Evolutionary conservation across 1,284 basidiomycete genomes (phyloP).

Genomic region (Veloporphyrellus conicus): DNA sequence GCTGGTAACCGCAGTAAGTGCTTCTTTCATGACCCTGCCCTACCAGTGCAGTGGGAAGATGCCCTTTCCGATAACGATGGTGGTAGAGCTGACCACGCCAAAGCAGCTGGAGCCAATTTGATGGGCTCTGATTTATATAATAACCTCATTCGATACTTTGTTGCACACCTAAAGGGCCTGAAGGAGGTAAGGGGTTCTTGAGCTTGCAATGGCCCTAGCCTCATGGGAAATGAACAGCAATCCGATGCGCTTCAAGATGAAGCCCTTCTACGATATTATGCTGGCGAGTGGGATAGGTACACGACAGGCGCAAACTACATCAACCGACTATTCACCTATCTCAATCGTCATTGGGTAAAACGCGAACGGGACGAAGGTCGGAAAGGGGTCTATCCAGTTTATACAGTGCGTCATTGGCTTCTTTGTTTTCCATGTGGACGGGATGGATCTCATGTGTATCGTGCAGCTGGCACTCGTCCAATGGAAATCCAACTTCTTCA

Average conservation of each 20-base stretch:
- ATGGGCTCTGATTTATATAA: slow-evolving; percentile 95
- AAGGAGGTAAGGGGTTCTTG: slow-evolving; percentile 49
- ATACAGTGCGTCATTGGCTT: slow-evolving; percentile 69
- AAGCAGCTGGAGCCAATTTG: slow-evolving; percentile 82
- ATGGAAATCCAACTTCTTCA: slow-evolving; percentile 93
- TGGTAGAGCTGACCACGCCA: slow-evolving; percentile 16
- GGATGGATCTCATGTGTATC: slow-evolving; percentile 6
- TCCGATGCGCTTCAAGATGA: slow-evolving; percentile 82
- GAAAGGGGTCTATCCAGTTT: slow-evolving; percentile 92
- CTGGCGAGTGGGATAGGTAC: slow-evolving; percentile 92
- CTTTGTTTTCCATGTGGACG: neutral
- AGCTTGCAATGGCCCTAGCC: slow-evolving; percentile 5
- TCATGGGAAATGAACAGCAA: slow-evolving; percentile 44
- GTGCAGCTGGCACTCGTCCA: slow-evolving; percentile 86
- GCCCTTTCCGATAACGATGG: slow-evolving; percentile 19
- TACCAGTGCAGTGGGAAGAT: slow-evolving; percentile 15
- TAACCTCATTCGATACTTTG: slow-evolving; percentile 82
- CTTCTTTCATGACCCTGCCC: slow-evolving; percentile 5
- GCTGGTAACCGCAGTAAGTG: slow-evolving; percentile 59
- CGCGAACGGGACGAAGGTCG: slow-evolving; percentile 96
- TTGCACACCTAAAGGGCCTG: slow-evolving; percentile 68
- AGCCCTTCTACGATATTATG: slow-evolving; percentile 87
- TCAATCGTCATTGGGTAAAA: slow-evolving; percentile 99
- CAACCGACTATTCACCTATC: slow-evolving; percentile 92
- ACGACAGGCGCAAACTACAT: slow-evolving; percentile 96